A percentile compares a stretch with the other conserved stretches of the same genome.
phyloP scores from a whole-genome alignment of 23 red algal genomes.

The Agarophyton chilense region DNA sequence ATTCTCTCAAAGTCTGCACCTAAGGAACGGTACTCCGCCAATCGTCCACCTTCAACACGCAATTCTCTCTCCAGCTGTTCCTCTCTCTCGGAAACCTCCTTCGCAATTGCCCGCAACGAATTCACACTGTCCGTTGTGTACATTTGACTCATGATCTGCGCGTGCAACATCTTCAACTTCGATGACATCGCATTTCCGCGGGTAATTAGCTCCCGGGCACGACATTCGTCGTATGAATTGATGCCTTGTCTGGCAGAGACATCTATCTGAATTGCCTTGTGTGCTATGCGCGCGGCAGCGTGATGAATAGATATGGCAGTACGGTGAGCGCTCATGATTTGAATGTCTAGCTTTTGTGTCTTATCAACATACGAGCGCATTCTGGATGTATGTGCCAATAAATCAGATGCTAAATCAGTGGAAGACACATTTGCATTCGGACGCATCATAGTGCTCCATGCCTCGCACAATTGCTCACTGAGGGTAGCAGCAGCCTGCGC shows the following conservation, averaged over 20 bases:
- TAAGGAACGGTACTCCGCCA: slow-evolving; percentile 30
- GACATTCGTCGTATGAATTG: neutral
- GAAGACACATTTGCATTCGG: neutral
- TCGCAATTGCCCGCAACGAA: slow-evolving; percentile 20
- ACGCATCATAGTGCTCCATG: neutral
- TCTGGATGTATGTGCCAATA: neutral
- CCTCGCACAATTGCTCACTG: neutral
- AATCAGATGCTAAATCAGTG: neutral
- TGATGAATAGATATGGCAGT: neutral
- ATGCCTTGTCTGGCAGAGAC: neutral
- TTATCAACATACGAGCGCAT: neutral
- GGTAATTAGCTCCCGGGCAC: slow-evolving; percentile 11
- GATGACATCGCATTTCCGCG: neutral
- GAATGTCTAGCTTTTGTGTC: neutral
- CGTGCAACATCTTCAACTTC: slow-evolving; percentile 39
- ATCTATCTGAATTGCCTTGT: neutral
- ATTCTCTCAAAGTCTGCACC: slow-evolving; percentile 25
- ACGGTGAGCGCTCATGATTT: slow-evolving; percentile 2
- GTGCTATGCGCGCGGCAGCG: neutral
- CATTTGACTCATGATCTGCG: slow-evolving; percentile 18
- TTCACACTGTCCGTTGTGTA: slow-evolving; percentile 29
- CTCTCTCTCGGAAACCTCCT: neutral
- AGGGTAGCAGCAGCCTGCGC: neutral
- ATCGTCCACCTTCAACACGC: neutral
- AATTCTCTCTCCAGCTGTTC: slow-evolving; percentile 24